These are phyloP conservation scores for Zasmidium angulare DNA, from an alignment of 2,329 filamentous ascomycete species.

Conservation along the genomic window DNA sequence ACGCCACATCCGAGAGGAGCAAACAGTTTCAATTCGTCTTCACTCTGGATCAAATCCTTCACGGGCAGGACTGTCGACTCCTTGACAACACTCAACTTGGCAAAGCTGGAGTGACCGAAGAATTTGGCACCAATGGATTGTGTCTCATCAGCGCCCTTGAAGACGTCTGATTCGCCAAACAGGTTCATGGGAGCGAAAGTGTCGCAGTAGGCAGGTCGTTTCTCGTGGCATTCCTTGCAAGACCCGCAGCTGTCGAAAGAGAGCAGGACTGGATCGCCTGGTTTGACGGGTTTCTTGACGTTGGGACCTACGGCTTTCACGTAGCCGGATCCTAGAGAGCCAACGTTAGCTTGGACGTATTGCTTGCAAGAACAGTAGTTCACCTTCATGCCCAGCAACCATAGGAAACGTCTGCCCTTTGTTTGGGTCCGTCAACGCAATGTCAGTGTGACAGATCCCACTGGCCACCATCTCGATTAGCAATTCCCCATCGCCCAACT, in stretches of 20 bases:
- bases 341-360: not conserved
- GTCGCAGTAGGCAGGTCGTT: constrained; percentile 25
- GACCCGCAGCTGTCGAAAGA: constrained; percentile 23
- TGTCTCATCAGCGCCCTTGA: constrained; percentile 13
- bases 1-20: constrained; percentile 29
- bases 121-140: constrained; percentile 25
- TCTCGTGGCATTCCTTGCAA: constrained; percentile 21
- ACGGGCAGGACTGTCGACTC: constrained; percentile 24
- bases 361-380: not conserved
- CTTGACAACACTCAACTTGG: constrained; percentile 24
- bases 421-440: constrained; percentile 19
- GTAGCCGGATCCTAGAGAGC: constrained; percentile 39
- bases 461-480: constrained; percentile 29
- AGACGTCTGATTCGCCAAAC: constrained; percentile 20
- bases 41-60: constrained; percentile 20
- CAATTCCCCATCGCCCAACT: constrained; percentile 24
- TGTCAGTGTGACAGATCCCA: constrained; percentile 31
- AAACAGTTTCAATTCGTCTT: constrained; percentile 27
- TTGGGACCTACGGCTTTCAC: constrained; percentile 43
- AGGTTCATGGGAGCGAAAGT: constrained; percentile 22
- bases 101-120: constrained; percentile 30
- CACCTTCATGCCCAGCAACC: constrained; percentile 26
- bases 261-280: constrained; percentile 27
- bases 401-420: constrained; percentile 26
- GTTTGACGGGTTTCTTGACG: constrained; percentile 27